Base-by-base conservation (phyloP, 225 moss, liverwort and hornwort species). In the Pseudisothecium myosuroides region DNA sequence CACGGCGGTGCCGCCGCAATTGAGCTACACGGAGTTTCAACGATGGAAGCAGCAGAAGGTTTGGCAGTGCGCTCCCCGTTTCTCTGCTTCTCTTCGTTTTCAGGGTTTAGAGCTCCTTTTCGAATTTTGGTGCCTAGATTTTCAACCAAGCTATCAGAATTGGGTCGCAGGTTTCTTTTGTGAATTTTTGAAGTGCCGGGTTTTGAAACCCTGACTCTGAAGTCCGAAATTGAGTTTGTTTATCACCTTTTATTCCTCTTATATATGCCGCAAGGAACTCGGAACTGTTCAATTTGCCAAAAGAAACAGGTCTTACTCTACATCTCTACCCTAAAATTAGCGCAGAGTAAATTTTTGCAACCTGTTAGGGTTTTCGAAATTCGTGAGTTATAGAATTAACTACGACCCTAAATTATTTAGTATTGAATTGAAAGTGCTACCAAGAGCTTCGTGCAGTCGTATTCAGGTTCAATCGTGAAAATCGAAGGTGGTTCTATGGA, bases 11-110 rank as follows among this genome's bases (percentile, higher is more conserved):
- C 80, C 78, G 73, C 90, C 92, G 73, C 91, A 91, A 88, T 91
- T 92, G 91, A 94, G 90, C 87, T 92, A 78, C 76, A 85, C 92
- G 49, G 94, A 92, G 34, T 92, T 94, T 61, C 94, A 85, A 60
- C 73, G 91, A 82, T 94, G 94, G 94, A 94, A 92, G 85, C 91
- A 87, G 73, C 94, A 92, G 49, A 94, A 71, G 94, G 92, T 91
- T 29, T 31, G 18, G 61, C 61, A 49, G 43, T 27, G 43, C 41
- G 64, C 54, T 80, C 71, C 68, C 36, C 75, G 7, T 54, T 64
- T 83, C 83, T 88, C 50, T 62, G 7, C 41, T 64, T 83, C 83
- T 88, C 41, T 69, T 23, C 34, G 23, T 50, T 54, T 86, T 61
- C 24, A 41, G 37, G 83, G 32, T 59, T 74, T 52, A 45, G 34